Conservation (phyloP, 345 rosid genomes). For the Xanthoceras sorbifolium region DNA sequence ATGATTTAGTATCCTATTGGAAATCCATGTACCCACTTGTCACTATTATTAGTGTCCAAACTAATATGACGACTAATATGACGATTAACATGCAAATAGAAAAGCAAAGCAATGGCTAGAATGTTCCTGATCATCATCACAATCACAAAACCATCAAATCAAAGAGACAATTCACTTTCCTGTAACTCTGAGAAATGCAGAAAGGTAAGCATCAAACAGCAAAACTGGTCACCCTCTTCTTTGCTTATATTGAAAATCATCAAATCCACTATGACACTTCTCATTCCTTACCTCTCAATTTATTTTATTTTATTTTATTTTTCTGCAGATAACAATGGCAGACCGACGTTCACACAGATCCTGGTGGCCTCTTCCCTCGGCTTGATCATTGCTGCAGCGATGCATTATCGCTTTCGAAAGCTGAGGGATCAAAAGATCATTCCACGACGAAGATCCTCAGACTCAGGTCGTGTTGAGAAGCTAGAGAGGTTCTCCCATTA, state of each 20-base stretch:
- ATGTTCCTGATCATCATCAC: conserved; percentile 9
- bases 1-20: background rate
- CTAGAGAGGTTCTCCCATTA: conserved; percentile 86
- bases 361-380: conserved; percentile 67
- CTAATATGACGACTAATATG: no score
- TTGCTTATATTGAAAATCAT: background rate
- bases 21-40: conserved; percentile 17
- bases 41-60: conserved; percentile 21
- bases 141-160: background rate
- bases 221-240: background rate
- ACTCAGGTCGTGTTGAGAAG: conserved; percentile 48
- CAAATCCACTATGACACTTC: no score
- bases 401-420: conserved; percentile 47
- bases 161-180: conserved; percentile 13
- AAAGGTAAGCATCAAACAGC: conserved; percentile 46
- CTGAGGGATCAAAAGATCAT: conserved; percentile 60
- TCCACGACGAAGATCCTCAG: conserved; percentile 50
- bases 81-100: conserved; percentile 34
- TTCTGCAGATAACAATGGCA: conserved; percentile 41
- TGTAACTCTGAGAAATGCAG: conserved; percentile 43
- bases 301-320: background rate
- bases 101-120: conserved; percentile 24
- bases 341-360: conserved; percentile 53
- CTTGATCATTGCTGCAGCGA: conserved; percentile 66
- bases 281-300: background rate